Evolutionary conservation across 495 filamentous ascomycete species (phyloP), one percentile per base, ranked within the genome.

Genomic region (Penicillium ucsense): DNA sequence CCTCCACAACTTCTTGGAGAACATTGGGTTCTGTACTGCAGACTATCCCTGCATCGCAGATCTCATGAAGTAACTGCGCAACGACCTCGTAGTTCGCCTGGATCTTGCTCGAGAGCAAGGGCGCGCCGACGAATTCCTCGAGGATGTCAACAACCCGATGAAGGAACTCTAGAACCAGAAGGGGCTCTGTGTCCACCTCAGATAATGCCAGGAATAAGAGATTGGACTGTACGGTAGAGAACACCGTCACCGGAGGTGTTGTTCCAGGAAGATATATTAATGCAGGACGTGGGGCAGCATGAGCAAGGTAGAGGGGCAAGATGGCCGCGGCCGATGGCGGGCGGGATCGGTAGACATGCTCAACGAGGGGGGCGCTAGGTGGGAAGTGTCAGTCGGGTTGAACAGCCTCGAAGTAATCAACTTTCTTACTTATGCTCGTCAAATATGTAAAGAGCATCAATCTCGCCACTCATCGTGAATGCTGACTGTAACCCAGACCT

Each of bases 371-470:
- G 48, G 70, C 72, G 62, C 81, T 84, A 52, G 44, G 38, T 43
- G 36, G 6, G n/a, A 38, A 32, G 33, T 40, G 52, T 61, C 38
- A 65, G 48, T 32, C 27, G 31, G 4, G 0, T 37, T 32, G 28
- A 35, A 12, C 2, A 12, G 8, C 36, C 28, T 5, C 8, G 12
- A 36, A 37, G 40, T 28, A 1, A 1, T 20, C 11, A 46, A n/a
- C 34, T 34, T 37, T 56, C 74, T 58, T 67, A 92, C 89, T 88
- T 89, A 65, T 86, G 77, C 70, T 94, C 88, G 75, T 96, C 88
- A 65, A 84, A 95, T 62, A 98, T 89, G 76, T 96, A 94, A 59
- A 98, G 71, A 57, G 92, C 92, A 76, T 95, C 90, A 59, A 98
- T 85, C 63, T 85, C 81, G 69, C 85, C 81, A 77, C 82, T 88